Base-by-base conservation (phyloP, 1,139 yeast genomes). In the Nakaseomyces sp. region DNA sequence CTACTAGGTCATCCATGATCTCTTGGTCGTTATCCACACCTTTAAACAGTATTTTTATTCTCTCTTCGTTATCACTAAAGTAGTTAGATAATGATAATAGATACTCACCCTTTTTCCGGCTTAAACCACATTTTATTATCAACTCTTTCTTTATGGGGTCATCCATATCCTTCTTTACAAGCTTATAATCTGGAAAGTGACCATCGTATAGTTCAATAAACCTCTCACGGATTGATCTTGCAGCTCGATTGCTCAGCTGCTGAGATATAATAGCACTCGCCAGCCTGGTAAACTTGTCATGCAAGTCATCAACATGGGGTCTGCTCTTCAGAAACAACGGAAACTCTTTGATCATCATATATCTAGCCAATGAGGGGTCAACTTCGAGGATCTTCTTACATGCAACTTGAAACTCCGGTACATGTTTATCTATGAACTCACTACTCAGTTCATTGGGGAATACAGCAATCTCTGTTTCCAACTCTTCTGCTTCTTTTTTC, bases 191-290 rank as follows among this genome's bases (percentile, higher is more conserved):
- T 0, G 91, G 91, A 49, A 71, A 70, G 0, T 46, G 52, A 33
- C 55, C 63, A 2, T 52, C 58, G 42, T 66, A 72, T 13, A 68
- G 54, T 0, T 61, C 70, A 10, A 66, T 63, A 47, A 87, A 75
- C 52, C 74, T 72, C 10, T 51, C 51, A 44, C 73, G 71, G 30
- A 88, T 82, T 1, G 89, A 71, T 10, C 58, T 64, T 0, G 96
- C 96, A 0, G 96, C 93, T 0, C 78, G 73, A 1, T 95, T 95
- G 51, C 91, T 81, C 4, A 88, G 81, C 59, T 88, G 96, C 64
- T 88, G 96, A 0, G 85, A 76, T 13, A 85, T 74, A 6, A 87
- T 74, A 9, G 76, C 71, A 41, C 72, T 63, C 0, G 70, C 68
- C 6, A 77, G 58, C 65, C 74, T 54, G 60, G 65, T 61, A 53